phyloP scores from a whole-genome alignment of 129 eudicot genomes.

The Chrysanthemum lavandulifolium region DNA sequence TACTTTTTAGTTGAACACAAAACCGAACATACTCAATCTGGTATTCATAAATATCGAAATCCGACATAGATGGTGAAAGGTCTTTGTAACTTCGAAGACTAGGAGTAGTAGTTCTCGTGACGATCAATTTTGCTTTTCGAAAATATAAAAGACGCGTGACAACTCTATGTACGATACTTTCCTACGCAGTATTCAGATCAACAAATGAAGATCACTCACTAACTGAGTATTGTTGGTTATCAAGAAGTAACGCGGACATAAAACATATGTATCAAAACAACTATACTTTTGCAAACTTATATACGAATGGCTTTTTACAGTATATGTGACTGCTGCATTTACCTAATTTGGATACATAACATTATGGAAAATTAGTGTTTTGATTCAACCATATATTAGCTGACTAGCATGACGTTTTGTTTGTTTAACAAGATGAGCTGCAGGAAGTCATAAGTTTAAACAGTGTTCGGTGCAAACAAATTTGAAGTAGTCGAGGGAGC shows the following conservation, averaged over 20 bases:
- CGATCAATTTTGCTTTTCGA: conserved; percentile 7
- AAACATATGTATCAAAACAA: not conserved
- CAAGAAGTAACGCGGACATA: not conserved
- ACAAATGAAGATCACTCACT: conserved; percentile 10
- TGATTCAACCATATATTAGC: too few species aligned
- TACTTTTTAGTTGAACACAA: not conserved
- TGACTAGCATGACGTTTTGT: too few species aligned
- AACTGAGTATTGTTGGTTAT: not conserved
- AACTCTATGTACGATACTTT: conserved; percentile 23
- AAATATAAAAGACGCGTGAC: conserved; percentile 24
- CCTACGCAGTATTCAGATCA: conserved; percentile 14
- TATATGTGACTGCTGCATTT: too few species aligned
- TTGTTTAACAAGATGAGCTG: too few species aligned
- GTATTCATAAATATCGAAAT: conserved; percentile 19
- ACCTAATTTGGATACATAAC: too few species aligned
- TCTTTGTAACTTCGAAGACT: conserved; percentile 18
- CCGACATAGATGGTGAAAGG: conserved; percentile 21
- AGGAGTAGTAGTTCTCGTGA: conserved; percentile 15
- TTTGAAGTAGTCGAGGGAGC: too few species aligned
- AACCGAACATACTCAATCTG: not conserved
- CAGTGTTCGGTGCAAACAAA: too few species aligned
- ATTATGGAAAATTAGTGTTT: too few species aligned
- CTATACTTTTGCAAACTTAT: too few species aligned
- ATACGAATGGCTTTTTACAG: too few species aligned
- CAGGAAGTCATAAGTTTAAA: too few species aligned